phyloP scores from a whole-genome alignment of 805 yeast genomes.

The Aciculoconidium aculeatum region DNA sequence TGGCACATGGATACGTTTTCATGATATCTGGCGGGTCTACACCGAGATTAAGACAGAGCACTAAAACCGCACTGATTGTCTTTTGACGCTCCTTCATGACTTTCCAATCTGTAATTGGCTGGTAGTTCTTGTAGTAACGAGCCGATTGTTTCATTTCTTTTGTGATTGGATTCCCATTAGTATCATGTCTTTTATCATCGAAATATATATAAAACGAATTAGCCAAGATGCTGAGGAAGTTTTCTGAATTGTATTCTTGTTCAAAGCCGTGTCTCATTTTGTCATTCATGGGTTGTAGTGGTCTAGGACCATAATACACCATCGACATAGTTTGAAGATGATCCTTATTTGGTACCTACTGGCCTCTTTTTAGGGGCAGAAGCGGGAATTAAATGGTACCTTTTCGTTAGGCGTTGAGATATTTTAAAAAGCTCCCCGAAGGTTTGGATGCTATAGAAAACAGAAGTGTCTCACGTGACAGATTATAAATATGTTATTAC shows the following conservation, averaged over 20 bases:
- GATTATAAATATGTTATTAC: too few species aligned
- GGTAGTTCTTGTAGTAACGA: slow-evolving; percentile 43
- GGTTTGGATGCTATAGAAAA: too few species aligned
- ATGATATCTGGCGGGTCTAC: slow-evolving; percentile 96
- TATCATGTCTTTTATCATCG: slow-evolving; percentile 87
- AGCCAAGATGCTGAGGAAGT: slow-evolving; percentile 50
- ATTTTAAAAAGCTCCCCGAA: too few species aligned
- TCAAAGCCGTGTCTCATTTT: slow-evolving; percentile 63
- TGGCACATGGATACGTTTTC: slow-evolving; percentile 90
- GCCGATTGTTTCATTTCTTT: slow-evolving; percentile 45
- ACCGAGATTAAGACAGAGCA: slow-evolving; percentile 84
- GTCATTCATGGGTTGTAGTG: slow-evolving; percentile 45
- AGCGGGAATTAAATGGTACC: too few species aligned
- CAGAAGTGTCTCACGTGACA: too few species aligned
- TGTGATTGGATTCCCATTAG: slow-evolving; percentile 76
- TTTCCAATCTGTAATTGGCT: slow-evolving; percentile 86
- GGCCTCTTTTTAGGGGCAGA: too few species aligned
- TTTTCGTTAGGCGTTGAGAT: too few species aligned
- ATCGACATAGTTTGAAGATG: slow-evolving; percentile 6
- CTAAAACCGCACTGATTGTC: slow-evolving; percentile 89
- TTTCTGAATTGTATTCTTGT: slow-evolving; percentile 53
- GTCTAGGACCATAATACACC: slow-evolving; percentile 28
- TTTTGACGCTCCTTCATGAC: slow-evolving; percentile 83
- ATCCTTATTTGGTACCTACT: too few species aligned
- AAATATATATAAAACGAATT: slow-evolving; percentile 75